These are phyloP conservation scores for Ichthyophthirius multifiliis DNA, from an alignment of 169 alveolate genomes.

Conservation along the genomic window DNA sequence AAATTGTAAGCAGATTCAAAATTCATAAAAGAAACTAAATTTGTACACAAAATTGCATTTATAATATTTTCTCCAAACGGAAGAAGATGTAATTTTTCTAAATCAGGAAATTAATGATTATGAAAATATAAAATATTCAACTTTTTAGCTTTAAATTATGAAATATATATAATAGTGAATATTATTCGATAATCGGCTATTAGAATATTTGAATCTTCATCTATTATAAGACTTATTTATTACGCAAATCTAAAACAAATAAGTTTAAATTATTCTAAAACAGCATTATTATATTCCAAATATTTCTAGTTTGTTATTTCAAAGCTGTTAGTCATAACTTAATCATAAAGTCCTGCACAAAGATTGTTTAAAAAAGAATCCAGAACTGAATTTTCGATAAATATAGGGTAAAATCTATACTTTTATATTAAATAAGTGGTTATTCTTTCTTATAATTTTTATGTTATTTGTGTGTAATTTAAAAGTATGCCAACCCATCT, in stretches of 20 bases:
- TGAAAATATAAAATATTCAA: background rate
- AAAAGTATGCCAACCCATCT: background rate
- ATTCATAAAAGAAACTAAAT: background rate
- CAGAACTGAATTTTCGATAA: background rate
- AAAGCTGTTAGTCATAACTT: background rate
- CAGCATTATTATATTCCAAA: background rate
- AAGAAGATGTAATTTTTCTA: background rate
- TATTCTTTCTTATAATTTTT: background rate
- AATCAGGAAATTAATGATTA: background rate
- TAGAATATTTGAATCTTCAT: background rate
- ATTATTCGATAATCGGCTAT: background rate
- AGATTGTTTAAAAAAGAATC: background rate
- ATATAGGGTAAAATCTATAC: background rate
- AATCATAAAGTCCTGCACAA: background rate
- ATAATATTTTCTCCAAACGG: constrained; percentile 7
- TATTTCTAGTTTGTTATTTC: too few species aligned
- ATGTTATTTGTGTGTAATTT: background rate
- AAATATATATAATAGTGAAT: background rate
- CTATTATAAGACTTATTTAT: background rate
- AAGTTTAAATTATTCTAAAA: background rate
- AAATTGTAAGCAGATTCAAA: background rate
- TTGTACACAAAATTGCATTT: background rate
- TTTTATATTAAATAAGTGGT: background rate
- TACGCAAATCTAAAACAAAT: background rate
- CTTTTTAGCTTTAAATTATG: background rate